These are phyloP conservation scores for Cryptococcus depauperatus DNA, from an alignment of 1,284 basidiomycete genomes.

Conservation along the genomic window DNA sequence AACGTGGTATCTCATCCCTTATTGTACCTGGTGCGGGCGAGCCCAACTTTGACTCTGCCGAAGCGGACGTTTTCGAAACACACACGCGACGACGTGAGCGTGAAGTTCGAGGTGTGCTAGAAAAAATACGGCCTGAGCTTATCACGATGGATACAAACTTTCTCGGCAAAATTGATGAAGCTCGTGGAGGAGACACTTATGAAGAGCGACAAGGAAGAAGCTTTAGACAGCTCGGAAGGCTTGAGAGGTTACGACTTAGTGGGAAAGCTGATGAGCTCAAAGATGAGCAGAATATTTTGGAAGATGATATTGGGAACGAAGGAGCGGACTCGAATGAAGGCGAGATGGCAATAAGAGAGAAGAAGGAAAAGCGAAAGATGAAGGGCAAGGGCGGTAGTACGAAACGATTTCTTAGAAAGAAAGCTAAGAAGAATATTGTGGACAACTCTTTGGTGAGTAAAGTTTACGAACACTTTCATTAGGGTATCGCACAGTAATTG, in stretches of 20 bases:
- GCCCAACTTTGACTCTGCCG: slow-evolving; percentile 85
- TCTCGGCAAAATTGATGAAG: slow-evolving; percentile 62
- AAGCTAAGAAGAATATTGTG: slow-evolving; percentile 82
- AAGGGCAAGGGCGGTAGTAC: slow-evolving; percentile 56
- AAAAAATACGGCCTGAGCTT: slow-evolving; percentile 93
- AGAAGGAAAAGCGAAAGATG: slow-evolving; percentile 16
- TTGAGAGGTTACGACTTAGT: slow-evolving; percentile 61
- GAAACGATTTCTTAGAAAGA: slow-evolving; percentile 70
- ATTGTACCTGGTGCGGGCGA: slow-evolving; percentile 89
- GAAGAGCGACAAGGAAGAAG: slow-evolving; percentile 51
- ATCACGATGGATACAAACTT: slow-evolving; percentile 84
- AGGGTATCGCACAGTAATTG: not conserved
- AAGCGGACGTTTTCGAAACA: slow-evolving; percentile 92
- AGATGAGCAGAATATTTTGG: slow-evolving; percentile 27
- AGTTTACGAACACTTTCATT: slow-evolving; percentile 31
- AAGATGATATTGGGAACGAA: slow-evolving; percentile 25
- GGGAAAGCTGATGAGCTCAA: slow-evolving; percentile 68
- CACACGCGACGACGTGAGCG: slow-evolving; percentile 73
- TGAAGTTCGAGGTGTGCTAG: slow-evolving; percentile 81
- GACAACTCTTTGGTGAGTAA: slow-evolving; percentile 77
- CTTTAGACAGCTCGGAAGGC: slow-evolving; percentile 62
- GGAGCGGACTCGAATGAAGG: slow-evolving; percentile 47
- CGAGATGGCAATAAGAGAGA: slow-evolving; percentile 7
- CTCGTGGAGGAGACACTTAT: slow-evolving; percentile 51
- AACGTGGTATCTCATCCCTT: slow-evolving; percentile 67